Conservation (phyloP, 352 stramenopile genomes). For the Phytophthora kernoviae region DNA sequence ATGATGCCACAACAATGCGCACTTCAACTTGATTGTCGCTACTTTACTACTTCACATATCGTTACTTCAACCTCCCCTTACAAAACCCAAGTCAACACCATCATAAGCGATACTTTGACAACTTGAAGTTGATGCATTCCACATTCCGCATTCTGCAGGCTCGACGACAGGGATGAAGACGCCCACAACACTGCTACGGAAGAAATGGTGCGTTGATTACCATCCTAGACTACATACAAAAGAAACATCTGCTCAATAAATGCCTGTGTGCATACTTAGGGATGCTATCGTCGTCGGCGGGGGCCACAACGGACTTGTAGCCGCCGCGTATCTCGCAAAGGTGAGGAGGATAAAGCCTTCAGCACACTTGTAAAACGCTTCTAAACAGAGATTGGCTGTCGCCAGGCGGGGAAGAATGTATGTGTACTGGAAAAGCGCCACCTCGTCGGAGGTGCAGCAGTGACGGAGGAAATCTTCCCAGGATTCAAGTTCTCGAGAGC, state of each 20-base stretch:
- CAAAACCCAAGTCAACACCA: background rate
- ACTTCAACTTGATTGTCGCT: constrained; percentile 21
- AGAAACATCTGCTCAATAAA: background rate
- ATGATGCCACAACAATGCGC: constrained; percentile 9
- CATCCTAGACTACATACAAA: background rate
- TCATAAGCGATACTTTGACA: no score
- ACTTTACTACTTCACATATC: no score
- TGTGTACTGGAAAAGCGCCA: constrained; percentile 89
- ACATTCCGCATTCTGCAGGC: constrained; percentile 18
- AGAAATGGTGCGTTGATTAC: constrained; percentile 40
- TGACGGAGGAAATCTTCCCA: constrained; percentile 92
- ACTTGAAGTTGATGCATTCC: constrained; percentile 21
- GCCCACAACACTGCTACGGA: constrained; percentile 32
- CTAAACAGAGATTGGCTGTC: background rate
- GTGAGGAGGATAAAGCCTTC: constrained; percentile 24
- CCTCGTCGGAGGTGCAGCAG: constrained; percentile 86
- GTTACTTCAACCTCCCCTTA: background rate
- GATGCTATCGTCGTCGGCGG: constrained; percentile 90
- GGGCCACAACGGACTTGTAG: constrained; percentile 90
- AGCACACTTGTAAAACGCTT: background rate
- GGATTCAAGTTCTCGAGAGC: constrained; percentile 92
- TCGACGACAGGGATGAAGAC: constrained; percentile 17
- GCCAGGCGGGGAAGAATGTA: constrained; percentile 79
- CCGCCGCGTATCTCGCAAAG: constrained; percentile 89
- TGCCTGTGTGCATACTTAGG: constrained; percentile 30